These are phyloP conservation scores for Tolypocladium tropicale DNA, from an alignment of 2,329 filamentous ascomycete species.

Conservation along the genomic window DNA sequence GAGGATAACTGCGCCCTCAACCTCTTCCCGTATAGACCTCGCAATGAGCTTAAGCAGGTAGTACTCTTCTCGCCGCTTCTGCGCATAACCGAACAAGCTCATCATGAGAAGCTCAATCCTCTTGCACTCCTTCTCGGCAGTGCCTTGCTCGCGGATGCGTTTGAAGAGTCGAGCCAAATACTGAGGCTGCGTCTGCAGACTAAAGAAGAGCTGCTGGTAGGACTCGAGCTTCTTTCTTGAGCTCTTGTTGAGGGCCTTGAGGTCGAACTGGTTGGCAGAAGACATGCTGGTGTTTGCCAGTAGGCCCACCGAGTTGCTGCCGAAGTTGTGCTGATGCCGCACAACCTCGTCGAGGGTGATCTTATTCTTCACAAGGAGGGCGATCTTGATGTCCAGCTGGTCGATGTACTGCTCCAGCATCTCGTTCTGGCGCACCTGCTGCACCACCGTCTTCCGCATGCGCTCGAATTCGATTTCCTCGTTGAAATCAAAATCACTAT, in stretches of 20 bases:
- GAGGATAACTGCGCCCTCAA: conserved; percentile 60
- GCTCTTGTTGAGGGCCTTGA: conserved; percentile 95
- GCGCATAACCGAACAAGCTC: conserved; percentile 93
- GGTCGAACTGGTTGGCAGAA: conserved; percentile 85
- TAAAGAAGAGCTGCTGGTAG: conserved; percentile 96
- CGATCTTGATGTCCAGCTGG: conserved; percentile 98
- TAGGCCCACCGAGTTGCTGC: conserved; percentile 75
- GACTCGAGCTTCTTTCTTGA: conserved; percentile 91
- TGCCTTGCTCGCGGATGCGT: conserved; percentile 70
- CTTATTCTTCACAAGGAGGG: conserved; percentile 96
- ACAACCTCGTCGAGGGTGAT: conserved; percentile 97
- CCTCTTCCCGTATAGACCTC: conserved; percentile 74
- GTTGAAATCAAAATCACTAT: conserved; percentile 98
- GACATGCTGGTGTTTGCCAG: conserved; percentile 82
- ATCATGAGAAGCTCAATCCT: conserved; percentile 89
- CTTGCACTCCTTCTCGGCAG: conserved; percentile 85
- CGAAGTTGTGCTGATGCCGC: conserved; percentile 92
- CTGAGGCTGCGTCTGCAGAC: conserved; percentile 89
- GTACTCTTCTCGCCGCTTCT: conserved; percentile 94
- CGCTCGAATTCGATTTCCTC: conserved; percentile 97
- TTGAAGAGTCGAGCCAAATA: conserved; percentile 87
- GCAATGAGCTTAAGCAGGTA: conserved; percentile 84
- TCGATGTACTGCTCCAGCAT: conserved; percentile 96
- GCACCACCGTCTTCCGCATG: conserved; percentile 88
- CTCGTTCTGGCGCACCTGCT: conserved; percentile 95